Evolutionary conservation across 2,329 filamentous ascomycete species (phyloP).

Genomic region (Catunica adiposa): DNA sequence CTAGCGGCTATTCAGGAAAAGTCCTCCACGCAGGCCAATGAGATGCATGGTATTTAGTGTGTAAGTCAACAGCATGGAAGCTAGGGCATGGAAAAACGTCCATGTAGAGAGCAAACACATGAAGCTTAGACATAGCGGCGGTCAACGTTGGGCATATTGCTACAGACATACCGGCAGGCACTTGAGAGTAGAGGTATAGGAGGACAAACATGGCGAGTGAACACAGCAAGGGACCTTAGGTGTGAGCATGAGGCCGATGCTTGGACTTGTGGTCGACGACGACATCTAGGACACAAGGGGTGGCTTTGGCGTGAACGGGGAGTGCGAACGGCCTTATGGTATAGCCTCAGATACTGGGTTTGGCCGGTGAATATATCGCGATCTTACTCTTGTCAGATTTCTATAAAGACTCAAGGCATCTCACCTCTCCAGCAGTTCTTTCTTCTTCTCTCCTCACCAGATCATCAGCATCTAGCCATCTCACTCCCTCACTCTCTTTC

Average conservation of each 20-base stretch:
- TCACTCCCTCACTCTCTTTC: constrained; percentile 8
- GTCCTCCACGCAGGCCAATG: neutral
- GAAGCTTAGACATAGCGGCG: neutral
- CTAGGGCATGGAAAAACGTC: neutral
- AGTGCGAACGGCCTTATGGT: neutral
- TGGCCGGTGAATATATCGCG: neutral
- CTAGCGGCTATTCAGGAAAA: neutral
- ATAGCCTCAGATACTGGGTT: neutral
- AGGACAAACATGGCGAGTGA: neutral
- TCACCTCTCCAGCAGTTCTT: constrained; percentile 3
- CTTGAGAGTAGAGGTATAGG: neutral
- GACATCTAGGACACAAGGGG: neutral
- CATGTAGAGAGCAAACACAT: neutral
- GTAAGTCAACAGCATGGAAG: neutral
- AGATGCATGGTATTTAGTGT: neutral
- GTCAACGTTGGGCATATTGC: neutral
- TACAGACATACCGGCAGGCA: neutral
- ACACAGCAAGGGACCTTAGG: neutral
- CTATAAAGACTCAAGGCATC: constrained; percentile 10
- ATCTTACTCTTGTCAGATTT: constrained; percentile 2
- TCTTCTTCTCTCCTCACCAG: constrained; percentile 10
- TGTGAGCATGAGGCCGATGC: neutral
- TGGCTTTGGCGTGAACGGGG: neutral
- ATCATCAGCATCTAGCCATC: constrained; percentile 11
- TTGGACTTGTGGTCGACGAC: neutral